Base-by-base conservation (phyloP, 371 early-diverging fungal genomes). In the Actinomortierella ambigua region DNA sequence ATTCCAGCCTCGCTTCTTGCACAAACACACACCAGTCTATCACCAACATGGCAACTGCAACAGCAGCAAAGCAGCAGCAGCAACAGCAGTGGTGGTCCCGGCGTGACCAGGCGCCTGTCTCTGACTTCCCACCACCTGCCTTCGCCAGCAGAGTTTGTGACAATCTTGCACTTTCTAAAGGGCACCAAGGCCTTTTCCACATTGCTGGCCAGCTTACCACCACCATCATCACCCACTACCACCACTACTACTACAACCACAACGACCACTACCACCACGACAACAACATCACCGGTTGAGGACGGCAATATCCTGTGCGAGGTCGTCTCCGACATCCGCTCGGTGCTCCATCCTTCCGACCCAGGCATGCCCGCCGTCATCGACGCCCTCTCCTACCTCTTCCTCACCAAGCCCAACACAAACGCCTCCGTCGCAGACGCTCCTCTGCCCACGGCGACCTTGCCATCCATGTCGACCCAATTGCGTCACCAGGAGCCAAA, bases 261-360 rank as follows among this genome's bases (percentile, higher is more conserved):
- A n/a, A 43, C 17, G 44, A 55, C 27, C 23, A 53, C 2, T 23
- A 29, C 29, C 29, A 51, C 14, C 29, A n/a, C 15, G 60, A 60
- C 11, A 26, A 58, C 17, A 47, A 29, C 42, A 34, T 34, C 34
- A 34, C 7, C 4, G 4, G 44, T 9, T 3, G 59, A 44, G 7
- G 24, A 28, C 0, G 43, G 41, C 40, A 40, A 40, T 42, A n/a
- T 29, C 7, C 18, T 20, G 11, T 65, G 63, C 22, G 71, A 65
- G 48, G 27, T 26, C 14, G 26, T 49, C 1, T 52, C 20, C 1
- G 56, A 65, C 20, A 20, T 71, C 27, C 20, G 23, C 0, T 18
- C 53, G 1, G 49, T 71, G 42, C 53, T 62, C 8, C n/a, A 43
- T 52, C 26, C 26, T 2, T 40, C 63, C 34, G 55, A 71, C 40